Base-by-base conservation (phyloP, 306 rosid genomes). In the Dryas drummondii region DNA sequence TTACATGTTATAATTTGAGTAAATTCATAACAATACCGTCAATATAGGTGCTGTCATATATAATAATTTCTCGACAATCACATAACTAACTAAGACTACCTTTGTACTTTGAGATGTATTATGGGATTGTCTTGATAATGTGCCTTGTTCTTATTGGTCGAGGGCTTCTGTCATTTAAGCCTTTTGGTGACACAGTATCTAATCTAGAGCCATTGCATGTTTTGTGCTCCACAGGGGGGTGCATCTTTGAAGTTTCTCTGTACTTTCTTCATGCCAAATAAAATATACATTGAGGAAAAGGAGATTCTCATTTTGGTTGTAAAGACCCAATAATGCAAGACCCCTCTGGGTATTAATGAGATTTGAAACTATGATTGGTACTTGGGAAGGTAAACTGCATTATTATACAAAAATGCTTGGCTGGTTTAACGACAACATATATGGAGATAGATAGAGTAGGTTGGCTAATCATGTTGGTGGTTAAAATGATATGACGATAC, bases 381-480 rank as follows among this genome's bases (percentile, higher is more conserved):
- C 37, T 32, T 32, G 1, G 37, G 41, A 69, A 51, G 58, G 54
- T 53, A 71, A 71, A 72, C 53, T 17, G 26, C 44, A 71, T 56
- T 71, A 71, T 56, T 71, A 56, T 40, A 44, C 53, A 27, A 7
- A 55, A 71, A 42, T 70, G 69, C 52, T 70, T 53, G 77, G 46
- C 52, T 63, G 54, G 53, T 71, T 71, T 71, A 42, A 27, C 74
- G 66, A 63, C 82, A 78, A 42, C 3, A 32, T 32, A 1, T 32
- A 32, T 32, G 37, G 37, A 32, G 37, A 32, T 55, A 54, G 81
- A 60, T 6, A 7, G 19, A 60, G 71, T 48, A 50, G 44, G 72
- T 65, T 71, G 52, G 59, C 76, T 63, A 71, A 78, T 71, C 77
- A 11, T 78, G 77, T 78, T 63, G 56, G 52, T 53, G 47, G 77